phyloP scores from a whole-genome alignment of 805 yeast species.

The Kodamaea kaohsiungensis region DNA sequence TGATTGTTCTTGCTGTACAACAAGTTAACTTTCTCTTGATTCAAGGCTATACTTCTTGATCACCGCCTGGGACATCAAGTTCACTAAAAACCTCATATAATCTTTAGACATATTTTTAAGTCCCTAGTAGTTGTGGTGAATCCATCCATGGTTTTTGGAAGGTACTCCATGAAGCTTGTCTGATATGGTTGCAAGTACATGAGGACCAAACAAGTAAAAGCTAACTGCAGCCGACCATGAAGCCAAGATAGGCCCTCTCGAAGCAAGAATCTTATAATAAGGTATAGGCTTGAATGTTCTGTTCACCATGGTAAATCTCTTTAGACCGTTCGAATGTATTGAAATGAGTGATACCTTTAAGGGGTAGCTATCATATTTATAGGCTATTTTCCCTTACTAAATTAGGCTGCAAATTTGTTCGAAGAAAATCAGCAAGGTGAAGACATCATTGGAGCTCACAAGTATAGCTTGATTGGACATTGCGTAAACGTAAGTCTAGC shows the following conservation, averaged over 20 bases:
- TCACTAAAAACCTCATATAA: no score
- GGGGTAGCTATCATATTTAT: background rate
- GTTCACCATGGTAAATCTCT: conserved; percentile 12
- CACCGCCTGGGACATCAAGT: no score
- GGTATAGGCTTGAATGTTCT: conserved; percentile 19
- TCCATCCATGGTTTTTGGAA: conserved; percentile 20
- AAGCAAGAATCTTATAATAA: conserved; percentile 21
- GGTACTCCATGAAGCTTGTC: conserved; percentile 32
- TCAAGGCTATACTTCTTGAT: no score
- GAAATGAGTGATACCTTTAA: no score
- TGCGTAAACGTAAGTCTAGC: no score
- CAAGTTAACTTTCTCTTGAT: no score
- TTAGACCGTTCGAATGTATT: no score
- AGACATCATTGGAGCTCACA: no score
- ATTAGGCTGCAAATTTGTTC: background rate
- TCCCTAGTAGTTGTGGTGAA: background rate
- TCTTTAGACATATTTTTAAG: no score
- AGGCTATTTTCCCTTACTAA: background rate
- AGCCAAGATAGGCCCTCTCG: conserved; percentile 32
- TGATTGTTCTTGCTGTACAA: no score
- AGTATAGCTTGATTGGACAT: no score
- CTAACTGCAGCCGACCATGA: conserved; percentile 34
- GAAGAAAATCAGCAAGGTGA: no score
- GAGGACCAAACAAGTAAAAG: conserved; percentile 40
- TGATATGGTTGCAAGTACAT: conserved; percentile 22